phyloP scores from a whole-genome alignment of 345 rosid species.

The thale cress (Arabidopsis thaliana) region DNA sequence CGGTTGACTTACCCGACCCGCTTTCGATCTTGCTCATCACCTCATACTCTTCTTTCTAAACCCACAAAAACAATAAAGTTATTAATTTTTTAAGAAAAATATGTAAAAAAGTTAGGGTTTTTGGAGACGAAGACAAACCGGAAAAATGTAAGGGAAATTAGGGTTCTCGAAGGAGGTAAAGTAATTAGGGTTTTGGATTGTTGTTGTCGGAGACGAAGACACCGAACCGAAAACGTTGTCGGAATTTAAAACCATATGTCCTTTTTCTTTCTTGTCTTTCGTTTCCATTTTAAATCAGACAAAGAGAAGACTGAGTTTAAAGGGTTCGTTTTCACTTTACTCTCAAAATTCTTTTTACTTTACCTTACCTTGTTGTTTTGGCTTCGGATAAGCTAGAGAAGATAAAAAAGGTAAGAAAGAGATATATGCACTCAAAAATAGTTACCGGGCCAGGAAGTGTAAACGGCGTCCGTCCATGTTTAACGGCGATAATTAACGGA shows the following conservation, averaged over 20 bases:
- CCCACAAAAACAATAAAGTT: background rate
- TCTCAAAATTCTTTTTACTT: background rate
- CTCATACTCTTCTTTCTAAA: slow-evolving; percentile 66
- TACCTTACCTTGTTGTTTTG: background rate
- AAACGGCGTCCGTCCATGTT: slow-evolving; percentile 40
- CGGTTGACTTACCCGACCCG: slow-evolving; percentile 65
- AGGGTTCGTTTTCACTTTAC: background rate
- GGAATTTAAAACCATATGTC: slow-evolving; percentile 47
- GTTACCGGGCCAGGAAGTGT: slow-evolving; percentile 43
- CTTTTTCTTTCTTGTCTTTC: background rate
- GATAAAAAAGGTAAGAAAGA: background rate
- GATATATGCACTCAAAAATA: background rate
- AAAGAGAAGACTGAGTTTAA: background rate
- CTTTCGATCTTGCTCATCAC: slow-evolving; percentile 63
- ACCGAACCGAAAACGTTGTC: slow-evolving; percentile 61
- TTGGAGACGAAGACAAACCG: slow-evolving; percentile 50
- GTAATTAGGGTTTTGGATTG: slow-evolving; percentile 66
- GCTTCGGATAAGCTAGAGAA: slow-evolving; percentile 11
- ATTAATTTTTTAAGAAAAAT: background rate
- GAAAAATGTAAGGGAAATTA: slow-evolving; percentile 53
- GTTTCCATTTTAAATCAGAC: background rate
- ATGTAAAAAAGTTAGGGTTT: background rate
- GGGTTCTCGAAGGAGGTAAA: slow-evolving; percentile 60
- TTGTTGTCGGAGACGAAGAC: slow-evolving; percentile 37
- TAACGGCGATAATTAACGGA: slow-evolving; percentile 31